phyloP scores from a whole-genome alignment of 176 grass and related monocot genomes.

The Oryza coarctata region DNA sequence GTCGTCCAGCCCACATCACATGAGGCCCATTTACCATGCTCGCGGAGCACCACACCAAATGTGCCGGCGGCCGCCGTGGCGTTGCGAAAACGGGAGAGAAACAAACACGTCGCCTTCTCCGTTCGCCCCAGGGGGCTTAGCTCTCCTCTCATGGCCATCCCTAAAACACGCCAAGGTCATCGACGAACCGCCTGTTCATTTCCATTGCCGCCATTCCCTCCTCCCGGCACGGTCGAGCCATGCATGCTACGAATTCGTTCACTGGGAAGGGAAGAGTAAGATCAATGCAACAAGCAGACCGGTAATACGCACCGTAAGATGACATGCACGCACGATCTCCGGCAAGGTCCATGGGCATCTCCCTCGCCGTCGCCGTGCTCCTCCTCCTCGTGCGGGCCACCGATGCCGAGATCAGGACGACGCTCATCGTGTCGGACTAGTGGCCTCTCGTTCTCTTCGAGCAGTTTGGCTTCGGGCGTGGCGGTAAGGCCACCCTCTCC shows the following conservation, averaged over 20 bases:
- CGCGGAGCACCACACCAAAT: neutral
- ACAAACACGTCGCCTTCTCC: neutral
- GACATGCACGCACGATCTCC: neutral
- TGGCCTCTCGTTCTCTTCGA: slow-evolving; percentile 61
- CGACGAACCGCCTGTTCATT: slow-evolving; percentile 24
- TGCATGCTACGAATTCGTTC: neutral
- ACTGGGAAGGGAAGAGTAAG: neutral
- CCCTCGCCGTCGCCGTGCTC: neutral
- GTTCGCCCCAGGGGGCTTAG: neutral
- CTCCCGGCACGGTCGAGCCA: neutral
- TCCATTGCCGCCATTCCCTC: neutral
- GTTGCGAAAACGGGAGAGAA: slow-evolving; percentile 2
- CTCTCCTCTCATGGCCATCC: slow-evolving; percentile 39
- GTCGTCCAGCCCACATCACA: neutral
- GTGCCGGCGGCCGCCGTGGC: neutral
- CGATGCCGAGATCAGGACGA: slow-evolving; percentile 51
- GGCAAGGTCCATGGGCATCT: slow-evolving; percentile 35
- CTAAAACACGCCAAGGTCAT: slow-evolving; percentile 53
- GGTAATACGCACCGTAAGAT: slow-evolving; percentile 7
- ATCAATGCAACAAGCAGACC: neutral
- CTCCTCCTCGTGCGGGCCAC: slow-evolving; percentile 8
- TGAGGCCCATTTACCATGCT: neutral
- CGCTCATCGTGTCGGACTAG: slow-evolving; percentile 40
- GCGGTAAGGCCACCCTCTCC: slow-evolving; percentile 53
- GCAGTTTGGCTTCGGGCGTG: slow-evolving; percentile 59